Percentiles rank a stretch among this genome's conserved stretches.
Evolutionary conservation across 768 basidiomycete species (phyloP).

Genomic region (Hirschioporus abietinus): DNA sequence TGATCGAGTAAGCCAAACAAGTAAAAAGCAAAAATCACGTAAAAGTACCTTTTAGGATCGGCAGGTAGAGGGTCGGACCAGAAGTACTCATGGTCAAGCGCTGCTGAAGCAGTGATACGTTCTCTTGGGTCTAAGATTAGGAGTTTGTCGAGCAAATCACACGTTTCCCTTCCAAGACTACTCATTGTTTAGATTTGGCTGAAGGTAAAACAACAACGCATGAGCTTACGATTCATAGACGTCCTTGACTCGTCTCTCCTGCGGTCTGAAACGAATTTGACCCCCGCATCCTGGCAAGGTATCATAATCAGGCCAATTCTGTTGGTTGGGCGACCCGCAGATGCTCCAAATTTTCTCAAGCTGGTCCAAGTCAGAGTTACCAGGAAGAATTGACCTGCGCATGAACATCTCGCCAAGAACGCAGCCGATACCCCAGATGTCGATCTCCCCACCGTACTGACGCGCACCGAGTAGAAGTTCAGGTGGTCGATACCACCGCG

Average conservation of each 20-base stretch:
- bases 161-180: slow-evolving; percentile 69
- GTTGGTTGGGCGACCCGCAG: slow-evolving; percentile 85
- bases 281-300: slow-evolving; percentile 75
- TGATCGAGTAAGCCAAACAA: not conserved
- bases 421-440: slow-evolving; percentile 97
- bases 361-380: slow-evolving; percentile 88
- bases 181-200: slow-evolving; percentile 3
- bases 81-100: slow-evolving; percentile 91
- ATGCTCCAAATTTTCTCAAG: slow-evolving; percentile 82
- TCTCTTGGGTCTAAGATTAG: slow-evolving; percentile 79
- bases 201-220: slow-evolving; percentile 4
- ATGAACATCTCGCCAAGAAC: slow-evolving; percentile 97
- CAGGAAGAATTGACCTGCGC: slow-evolving; percentile 80
- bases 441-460: slow-evolving; percentile 89
- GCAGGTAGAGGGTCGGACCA: slow-evolving; percentile 88
- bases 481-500: slow-evolving; percentile 91
- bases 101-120: slow-evolving; percentile 78
- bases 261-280: slow-evolving; percentile 51
- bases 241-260: slow-evolving; percentile 46
- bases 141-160: slow-evolving; percentile 77
- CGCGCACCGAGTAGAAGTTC: slow-evolving; percentile 86
- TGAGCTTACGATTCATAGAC: slow-evolving; percentile 53
- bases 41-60: slow-evolving; percentile 69
- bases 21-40: slow-evolving; percentile 1
- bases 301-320: slow-evolving; percentile 76